Conservation (phyloP, 306 rosid genomes). For the Myrica gale region DNA sequence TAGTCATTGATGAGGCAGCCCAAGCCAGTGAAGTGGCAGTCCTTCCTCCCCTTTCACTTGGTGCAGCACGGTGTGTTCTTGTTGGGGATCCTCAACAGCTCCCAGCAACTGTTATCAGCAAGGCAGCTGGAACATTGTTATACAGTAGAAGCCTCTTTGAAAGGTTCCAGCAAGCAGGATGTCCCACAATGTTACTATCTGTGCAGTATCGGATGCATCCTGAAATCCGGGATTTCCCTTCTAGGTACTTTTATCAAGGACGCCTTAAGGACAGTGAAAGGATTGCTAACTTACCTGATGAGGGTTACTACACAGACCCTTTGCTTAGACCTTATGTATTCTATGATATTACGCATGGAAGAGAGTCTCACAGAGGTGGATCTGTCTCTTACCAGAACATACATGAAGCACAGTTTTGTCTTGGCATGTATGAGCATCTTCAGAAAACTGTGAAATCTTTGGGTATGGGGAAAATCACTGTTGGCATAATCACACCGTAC, state of each 20-base stretch:
- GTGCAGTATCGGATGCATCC: conserved; percentile 99
- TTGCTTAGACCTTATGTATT: conserved; percentile 84
- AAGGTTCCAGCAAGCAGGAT: conserved; percentile 93
- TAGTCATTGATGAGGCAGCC: conserved; percentile 97
- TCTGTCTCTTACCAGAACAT: conserved; percentile 90
- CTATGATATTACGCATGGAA: conserved; percentile 88
- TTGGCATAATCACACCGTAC: conserved; percentile 96
- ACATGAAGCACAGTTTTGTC: conserved; percentile 91
- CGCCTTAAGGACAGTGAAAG: conserved; percentile 92
- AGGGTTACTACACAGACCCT: conserved; percentile 73
- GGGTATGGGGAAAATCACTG: conserved; percentile 63
- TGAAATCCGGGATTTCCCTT: conserved; percentile 93
- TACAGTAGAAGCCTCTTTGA: conserved; percentile 96
- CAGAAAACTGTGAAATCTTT: conserved; percentile 63
- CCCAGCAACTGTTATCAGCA: conserved; percentile 98
- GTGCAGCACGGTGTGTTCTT: conserved; percentile 97
- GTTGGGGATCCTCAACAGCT: conserved; percentile 99
- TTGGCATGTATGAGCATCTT: conserved; percentile 82
- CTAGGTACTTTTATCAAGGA: conserved; percentile 94
- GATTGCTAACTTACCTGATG: conserved; percentile 72
- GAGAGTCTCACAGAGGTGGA: conserved; percentile 97
- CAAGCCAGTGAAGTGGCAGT: conserved; percentile 96
- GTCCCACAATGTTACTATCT: conserved; percentile 94
- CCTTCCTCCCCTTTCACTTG: conserved; percentile 97
- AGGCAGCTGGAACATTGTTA: conserved; percentile 97